Conservation (phyloP, 805 yeast species). For the Teunomyces stri region DNA sequence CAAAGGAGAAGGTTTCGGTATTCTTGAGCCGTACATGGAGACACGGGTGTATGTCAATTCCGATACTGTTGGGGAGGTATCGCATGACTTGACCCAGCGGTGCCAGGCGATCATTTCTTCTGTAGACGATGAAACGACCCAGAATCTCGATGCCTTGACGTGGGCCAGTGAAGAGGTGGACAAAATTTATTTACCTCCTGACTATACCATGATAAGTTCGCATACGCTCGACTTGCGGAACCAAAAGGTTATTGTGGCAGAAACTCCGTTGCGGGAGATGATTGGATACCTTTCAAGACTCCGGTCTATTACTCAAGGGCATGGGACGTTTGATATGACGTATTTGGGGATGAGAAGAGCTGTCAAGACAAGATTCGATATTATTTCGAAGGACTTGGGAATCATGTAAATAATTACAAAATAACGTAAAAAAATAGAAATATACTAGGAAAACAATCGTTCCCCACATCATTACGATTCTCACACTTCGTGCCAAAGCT, state of each 20-base stretch:
- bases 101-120: slow-evolving; percentile 73
- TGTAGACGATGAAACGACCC: slow-evolving; percentile 60
- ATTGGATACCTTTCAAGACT: slow-evolving; percentile 78
- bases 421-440: not conserved
- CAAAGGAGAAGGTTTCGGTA: slow-evolving; percentile 35
- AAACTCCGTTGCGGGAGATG: slow-evolving; percentile 86
- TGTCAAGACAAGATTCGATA: slow-evolving; percentile 45
- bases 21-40: slow-evolving; percentile 88
- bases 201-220: slow-evolving; percentile 50
- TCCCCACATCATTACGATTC: not conserved
- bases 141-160: slow-evolving; percentile 32
- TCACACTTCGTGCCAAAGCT: too few species aligned
- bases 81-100: slow-evolving; percentile 78
- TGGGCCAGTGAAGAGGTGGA: slow-evolving; percentile 60
- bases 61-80: slow-evolving; percentile 74
- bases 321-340: slow-evolving; percentile 80
- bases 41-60: slow-evolving; percentile 65
- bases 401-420: slow-evolving; percentile 6
- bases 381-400: slow-evolving; percentile 15
- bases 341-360: slow-evolving; percentile 72
- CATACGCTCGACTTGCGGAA: slow-evolving; percentile 21
- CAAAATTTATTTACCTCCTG: slow-evolving; percentile 70
- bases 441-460: not conserved
- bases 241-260: slow-evolving; percentile 66
- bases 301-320: slow-evolving; percentile 84